phyloP scores from a whole-genome alignment of 768 basidiomycete species.

The Naganishia onofrii region DNA sequence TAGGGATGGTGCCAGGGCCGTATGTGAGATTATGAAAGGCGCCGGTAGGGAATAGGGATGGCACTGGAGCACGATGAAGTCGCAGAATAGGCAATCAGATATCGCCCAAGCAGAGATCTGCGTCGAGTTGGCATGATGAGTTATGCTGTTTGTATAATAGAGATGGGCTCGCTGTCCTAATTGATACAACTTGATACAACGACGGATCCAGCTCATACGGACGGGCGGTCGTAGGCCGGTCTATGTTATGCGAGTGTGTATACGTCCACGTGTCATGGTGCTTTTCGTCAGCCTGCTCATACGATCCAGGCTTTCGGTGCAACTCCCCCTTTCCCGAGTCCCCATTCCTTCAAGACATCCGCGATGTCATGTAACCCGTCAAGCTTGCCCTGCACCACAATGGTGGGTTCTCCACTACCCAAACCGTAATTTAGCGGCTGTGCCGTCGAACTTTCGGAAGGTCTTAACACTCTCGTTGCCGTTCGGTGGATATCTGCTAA shows the following conservation, averaged over 20 bases:
- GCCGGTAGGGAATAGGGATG: neutral
- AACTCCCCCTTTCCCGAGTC: conserved; percentile 37
- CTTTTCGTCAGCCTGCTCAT: neutral
- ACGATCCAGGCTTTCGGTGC: conserved; percentile 26
- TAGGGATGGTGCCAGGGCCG: conserved; percentile 13
- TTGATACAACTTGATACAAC: conserved; percentile 24
- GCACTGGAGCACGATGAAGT: neutral
- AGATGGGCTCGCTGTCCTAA: neutral
- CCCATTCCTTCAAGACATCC: conserved; percentile 44
- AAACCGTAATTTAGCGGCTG: conserved; percentile 44
- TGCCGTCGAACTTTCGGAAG: conserved; percentile 28
- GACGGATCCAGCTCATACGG: neutral
- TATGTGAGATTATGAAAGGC: conserved; percentile 12
- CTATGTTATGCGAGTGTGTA: neutral
- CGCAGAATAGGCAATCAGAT: neutral
- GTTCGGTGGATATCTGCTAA: conserved; percentile 68
- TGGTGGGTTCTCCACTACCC: conserved; percentile 63
- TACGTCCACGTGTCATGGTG: neutral
- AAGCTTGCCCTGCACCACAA: conserved; percentile 79
- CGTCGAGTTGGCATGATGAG: neutral
- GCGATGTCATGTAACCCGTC: conserved; percentile 58
- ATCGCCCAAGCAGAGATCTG: neutral
- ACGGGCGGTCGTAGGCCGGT: neutral
- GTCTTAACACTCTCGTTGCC: conserved; percentile 66
- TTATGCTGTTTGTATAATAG: conserved; percentile 6